Base-by-base conservation (phyloP, 2,329 filamentous ascomycete genomes). In the Nakataea oryzae region DNA sequence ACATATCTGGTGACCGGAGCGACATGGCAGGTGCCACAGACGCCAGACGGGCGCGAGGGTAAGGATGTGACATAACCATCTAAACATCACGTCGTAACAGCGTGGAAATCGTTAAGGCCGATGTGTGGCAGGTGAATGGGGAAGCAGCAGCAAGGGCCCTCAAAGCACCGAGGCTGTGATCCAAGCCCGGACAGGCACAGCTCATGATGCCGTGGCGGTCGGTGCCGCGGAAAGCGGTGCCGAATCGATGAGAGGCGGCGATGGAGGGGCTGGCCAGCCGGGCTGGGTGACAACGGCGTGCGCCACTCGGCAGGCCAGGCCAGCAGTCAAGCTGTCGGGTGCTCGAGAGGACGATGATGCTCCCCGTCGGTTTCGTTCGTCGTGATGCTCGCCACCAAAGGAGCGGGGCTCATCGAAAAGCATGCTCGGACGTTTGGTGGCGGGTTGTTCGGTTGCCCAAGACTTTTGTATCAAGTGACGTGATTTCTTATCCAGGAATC, bases 81-180 rank as follows among this genome's bases (percentile, higher is more conserved):
- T 60, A 60, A 28, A 60, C 59, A 50, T 60, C 59, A 60, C 59
- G 27, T 60, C 59, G 50, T 60, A 60, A 60, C 59, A 60, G 59
- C 59, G 59, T 60, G 50, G 29, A 55, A 60, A 60, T 54, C 59
- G 50, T 54, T 8, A 60, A 54, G 32, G 41, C 41, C 41, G 21
- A 50, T 50, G 41, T 50, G 41, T 50, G 41, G 41, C 41, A 50
- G 41, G 41, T 50, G 41, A 50, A 50, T 50, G 41, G 41, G 41
- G 41, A 50, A 24, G 8, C 17, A 24, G 21, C 30, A 9, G 41
- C 41, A 50, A 9, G 21, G 41, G 41, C 41, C 41, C 41, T n/a
- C 41, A 50, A 50, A 50, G 41, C 41, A 50, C 41, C 41, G 41
- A 50, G 41, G 41, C 41, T 24, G 41, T 11, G 11, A 50, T 17